Evolutionary conservation across 305 asterid species (phyloP).

Genomic region (Rubia balearica): DNA sequence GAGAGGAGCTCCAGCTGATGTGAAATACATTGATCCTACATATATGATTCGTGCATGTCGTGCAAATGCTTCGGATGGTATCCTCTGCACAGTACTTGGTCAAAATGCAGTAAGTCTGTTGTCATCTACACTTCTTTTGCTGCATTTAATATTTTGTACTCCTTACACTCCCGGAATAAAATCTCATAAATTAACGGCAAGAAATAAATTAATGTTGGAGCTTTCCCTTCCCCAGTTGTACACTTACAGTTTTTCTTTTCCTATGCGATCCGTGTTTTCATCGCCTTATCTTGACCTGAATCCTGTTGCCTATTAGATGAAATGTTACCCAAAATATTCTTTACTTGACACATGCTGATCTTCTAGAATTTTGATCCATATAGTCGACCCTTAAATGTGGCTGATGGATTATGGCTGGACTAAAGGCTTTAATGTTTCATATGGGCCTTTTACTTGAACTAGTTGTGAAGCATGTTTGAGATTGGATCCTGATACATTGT

Average conservation of each 20-base stretch:
- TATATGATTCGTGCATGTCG: conserved; percentile 99
- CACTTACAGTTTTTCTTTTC: neutral
- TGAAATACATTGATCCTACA: conserved; percentile 93
- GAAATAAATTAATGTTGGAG: neutral
- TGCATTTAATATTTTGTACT: neutral
- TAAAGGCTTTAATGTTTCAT: neutral
- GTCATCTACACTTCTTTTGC: neutral
- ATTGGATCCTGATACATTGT: neutral
- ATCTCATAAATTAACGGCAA: neutral
- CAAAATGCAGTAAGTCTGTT: conserved; percentile 86
- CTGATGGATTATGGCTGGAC: neutral
- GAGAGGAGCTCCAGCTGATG: conserved; percentile 69
- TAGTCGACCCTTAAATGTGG: neutral
- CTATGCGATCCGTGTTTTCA: neutral
- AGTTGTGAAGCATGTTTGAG: neutral
- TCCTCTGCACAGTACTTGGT: conserved; percentile 92
- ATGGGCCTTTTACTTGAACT: neutral
- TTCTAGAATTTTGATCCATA: neutral
- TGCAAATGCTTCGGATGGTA: conserved; percentile 97
- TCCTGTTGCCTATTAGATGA: neutral
- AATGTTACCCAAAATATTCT: neutral
- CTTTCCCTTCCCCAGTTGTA: neutral
- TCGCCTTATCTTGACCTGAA: neutral
- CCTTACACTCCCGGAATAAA: neutral
- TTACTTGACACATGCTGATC: neutral